Evolutionary conservation across 176 grass and related monocot species (phyloP), one percentile per base, ranked within the genome.

Genomic region (Bonia amplexicaulis): DNA sequence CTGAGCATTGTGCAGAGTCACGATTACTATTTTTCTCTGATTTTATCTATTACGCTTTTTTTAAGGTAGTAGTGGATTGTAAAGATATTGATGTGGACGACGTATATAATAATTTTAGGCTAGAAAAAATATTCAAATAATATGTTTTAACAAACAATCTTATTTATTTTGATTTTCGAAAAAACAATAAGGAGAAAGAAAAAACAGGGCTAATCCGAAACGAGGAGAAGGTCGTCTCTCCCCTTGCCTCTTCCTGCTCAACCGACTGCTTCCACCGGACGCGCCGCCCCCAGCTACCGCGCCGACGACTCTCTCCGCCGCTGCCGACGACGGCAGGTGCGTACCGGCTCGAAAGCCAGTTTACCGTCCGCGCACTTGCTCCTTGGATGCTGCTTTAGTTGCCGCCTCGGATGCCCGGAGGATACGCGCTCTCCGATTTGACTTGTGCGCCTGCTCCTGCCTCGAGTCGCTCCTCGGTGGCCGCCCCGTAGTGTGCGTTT

Each of bases 211-310:
- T 33, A 33, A 33, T 33, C 31, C 31, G 71, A 25, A 26, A 20
- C 9, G 52, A 35, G 80, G 69, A 83, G 47, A n/a, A 44, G 82
- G 82, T 77, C 82, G 27, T 26, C 78, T 48, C 80, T 57, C 62
- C 14, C 66, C 48, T 69, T 7, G 46, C 57, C 20, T 51, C n/a
- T 76, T 51, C 26, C 29, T 25, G 12, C 54, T 26, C 74, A n/a
- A 9, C 62, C 82, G 62, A 81, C 64, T 23, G 78, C 78, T 55
- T 69, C 73, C 80, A 31, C 54, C 51, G 52, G 39, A 11, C 15
- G 39, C 80, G 23, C 12, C 53, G 10, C 33, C 73, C 4, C 31
- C 73, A 52, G 52, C 73, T 60, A 66, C 70, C 82, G 45, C 82
- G 46, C 71, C 60, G 71, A 41, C 71, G 66, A 63, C 0, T 7